A percentile compares a stretch with the other conserved stretches of the same genome.
These are phyloP conservation scores for Globisporangium camurandrum DNA, from an alignment of 352 stramenopile species.

Conservation along the genomic window DNA sequence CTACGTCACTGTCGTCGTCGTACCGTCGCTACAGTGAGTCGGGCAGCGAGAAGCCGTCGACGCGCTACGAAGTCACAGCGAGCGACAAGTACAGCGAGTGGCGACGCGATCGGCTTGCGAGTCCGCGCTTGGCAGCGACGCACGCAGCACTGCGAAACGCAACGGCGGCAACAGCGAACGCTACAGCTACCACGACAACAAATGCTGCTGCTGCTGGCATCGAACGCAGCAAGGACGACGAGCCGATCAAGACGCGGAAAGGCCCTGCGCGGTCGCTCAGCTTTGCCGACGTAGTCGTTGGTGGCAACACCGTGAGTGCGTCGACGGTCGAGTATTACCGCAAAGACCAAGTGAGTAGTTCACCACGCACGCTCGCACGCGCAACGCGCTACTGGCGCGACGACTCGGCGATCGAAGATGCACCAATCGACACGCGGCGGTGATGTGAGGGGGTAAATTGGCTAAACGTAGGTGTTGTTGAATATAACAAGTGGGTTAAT, in stretches of 20 bases:
- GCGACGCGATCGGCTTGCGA: conserved; percentile 22
- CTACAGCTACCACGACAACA: conserved; percentile 8
- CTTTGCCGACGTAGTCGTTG: conserved; percentile 80
- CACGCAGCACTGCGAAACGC: conserved; percentile 12
- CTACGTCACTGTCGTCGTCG: conserved; percentile 30
- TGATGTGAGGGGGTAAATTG: conserved; percentile 59
- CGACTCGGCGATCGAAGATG: conserved; percentile 49
- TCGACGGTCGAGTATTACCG: conserved; percentile 15
- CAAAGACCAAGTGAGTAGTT: conserved; percentile 34
- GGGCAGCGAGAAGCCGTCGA: conserved; percentile 53
- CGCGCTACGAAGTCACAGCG: conserved; percentile 39
- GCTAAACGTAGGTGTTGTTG: too few relatives aligned
- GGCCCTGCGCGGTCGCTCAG: conserved; percentile 68
- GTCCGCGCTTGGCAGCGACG: conserved; percentile 34
- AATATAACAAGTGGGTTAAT: too few relatives aligned
- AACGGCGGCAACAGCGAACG: too few relatives aligned
- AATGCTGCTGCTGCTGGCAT: conserved; percentile 5
- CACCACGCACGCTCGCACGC: conserved; percentile 31
- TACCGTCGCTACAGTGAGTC: conserved; percentile 64
- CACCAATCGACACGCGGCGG: conserved; percentile 62
- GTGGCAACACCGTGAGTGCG: conserved; percentile 24
- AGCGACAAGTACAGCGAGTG: conserved; percentile 39
- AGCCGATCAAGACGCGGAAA: conserved; percentile 36
- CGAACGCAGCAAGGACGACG: conserved; percentile 9
- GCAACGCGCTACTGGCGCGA: conserved; percentile 40